phyloP scores from a whole-genome alignment of 345 rosid genomes.

The Salix dunnii region DNA sequence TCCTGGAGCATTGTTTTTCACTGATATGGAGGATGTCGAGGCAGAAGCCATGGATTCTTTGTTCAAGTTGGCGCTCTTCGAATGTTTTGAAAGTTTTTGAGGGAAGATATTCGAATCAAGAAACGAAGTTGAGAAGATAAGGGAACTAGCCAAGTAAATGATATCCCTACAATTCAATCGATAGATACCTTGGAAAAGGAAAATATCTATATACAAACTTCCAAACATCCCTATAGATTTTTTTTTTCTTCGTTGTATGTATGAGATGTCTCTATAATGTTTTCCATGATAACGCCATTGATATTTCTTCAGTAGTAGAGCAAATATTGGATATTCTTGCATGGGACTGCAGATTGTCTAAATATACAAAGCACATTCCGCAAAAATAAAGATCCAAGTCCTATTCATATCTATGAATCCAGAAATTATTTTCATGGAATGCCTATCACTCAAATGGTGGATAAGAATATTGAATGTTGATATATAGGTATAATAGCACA shows the following conservation, averaged over 20 bases:
- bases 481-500: too few species aligned
- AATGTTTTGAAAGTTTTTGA: constrained; percentile 9
- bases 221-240: constrained; percentile 12
- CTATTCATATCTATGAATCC: too few species aligned
- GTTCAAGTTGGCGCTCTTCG: constrained; percentile 12
- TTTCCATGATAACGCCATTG: background rate
- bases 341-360: background rate
- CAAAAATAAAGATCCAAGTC: background rate
- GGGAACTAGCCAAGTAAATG: constrained; percentile 6
- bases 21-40: constrained; percentile 23
- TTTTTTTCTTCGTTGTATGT: constrained; percentile 8
- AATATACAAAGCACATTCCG: background rate
- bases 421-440: background rate
- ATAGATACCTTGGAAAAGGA: background rate
- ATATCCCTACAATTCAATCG: constrained; percentile 25
- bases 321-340: constrained; percentile 6
- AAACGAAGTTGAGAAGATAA: constrained; percentile 16
- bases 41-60: constrained; percentile 31
- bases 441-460: background rate
- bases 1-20: constrained; percentile 24
- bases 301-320: constrained; percentile 9
- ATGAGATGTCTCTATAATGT: background rate
- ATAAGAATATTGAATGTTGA: too few species aligned
- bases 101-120: constrained; percentile 1
- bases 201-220: constrained; percentile 27